Conservation (phyloP, 257 asterid species). For the Linderniella brevidens region DNA sequence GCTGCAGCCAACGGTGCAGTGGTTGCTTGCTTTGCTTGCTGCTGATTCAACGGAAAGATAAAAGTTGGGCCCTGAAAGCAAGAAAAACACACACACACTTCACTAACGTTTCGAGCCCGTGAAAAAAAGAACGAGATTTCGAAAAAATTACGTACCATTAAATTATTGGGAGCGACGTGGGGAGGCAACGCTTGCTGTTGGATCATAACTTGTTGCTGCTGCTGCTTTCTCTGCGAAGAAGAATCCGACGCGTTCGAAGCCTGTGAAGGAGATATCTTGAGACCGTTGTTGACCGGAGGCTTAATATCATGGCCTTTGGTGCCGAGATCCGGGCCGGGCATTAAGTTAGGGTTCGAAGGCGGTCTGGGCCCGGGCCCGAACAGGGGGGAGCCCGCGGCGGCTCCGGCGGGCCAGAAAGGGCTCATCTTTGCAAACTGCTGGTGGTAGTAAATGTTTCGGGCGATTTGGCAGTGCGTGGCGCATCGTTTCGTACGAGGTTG, state of each 20-base stretch:
- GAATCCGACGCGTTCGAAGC: constrained; percentile 32
- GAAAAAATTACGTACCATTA: constrained; percentile 68
- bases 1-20: too few relatives aligned
- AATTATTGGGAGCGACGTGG: too few relatives aligned
- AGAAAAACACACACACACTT: background rate
- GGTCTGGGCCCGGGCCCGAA: constrained; percentile 60
- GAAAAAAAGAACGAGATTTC: too few relatives aligned
- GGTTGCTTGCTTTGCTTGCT: constrained; percentile 48
- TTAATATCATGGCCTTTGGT: too few relatives aligned
- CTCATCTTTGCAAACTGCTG: constrained; percentile 72
- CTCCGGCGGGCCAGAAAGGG: constrained; percentile 67
- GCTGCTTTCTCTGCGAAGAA: constrained; percentile 65
- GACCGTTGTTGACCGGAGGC: constrained; percentile 23
- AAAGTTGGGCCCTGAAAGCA: constrained; percentile 61
- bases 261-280: constrained; percentile 50
- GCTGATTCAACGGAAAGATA: constrained; percentile 79
- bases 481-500: constrained; percentile 86
- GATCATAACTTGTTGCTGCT: constrained; percentile 36
- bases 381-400: constrained; percentile 34
- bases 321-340: constrained; percentile 33
- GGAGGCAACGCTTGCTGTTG: constrained; percentile 75
- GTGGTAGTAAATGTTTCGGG: constrained; percentile 50
- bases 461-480: constrained; percentile 86
- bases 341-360: constrained; percentile 33
- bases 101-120: background rate